Evolutionary conservation across 2,329 filamentous ascomycete species (phyloP), one percentile per base, ranked within the genome.

Genomic region (Aspergillus amoenus): DNA sequence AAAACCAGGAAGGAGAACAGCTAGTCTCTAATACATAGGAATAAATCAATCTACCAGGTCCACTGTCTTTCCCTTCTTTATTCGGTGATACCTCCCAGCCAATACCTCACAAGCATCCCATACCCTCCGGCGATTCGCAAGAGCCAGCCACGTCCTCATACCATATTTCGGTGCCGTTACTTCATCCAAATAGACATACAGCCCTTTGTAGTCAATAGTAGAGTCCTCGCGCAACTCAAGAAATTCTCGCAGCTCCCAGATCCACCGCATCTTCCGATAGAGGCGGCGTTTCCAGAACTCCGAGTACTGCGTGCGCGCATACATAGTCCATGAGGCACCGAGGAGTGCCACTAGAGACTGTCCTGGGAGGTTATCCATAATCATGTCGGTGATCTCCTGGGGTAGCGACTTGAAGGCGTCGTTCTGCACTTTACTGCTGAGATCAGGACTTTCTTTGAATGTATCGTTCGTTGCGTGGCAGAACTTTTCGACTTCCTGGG

Each of bases 81-180:
- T 11, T 11, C n/a, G 30, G 5, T 22, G 39, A 37, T 48, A 48
- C 27, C 17, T n/a, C 13, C 22, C n/a, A 13, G 22, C 27, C 24
- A 48, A 11, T 3, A 18, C 13, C 8, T 18, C 12, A 44, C 39
- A 52, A 34, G 37, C 15, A 3, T 15, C 24, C 49, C 49, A 52
- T 42, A 52, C 44, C 9, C 49, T 40, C 8, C 49, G 41, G 3
- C 49, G 49, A 44, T 52, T 52, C 30, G 49, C 24, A 32, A 52
- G 18, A 22, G 17, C 18, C 49, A 52, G 2, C 18, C 41, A 43
- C 18, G 4, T 18, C 39, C 24, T 52, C 30, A 48, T 52, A 11
- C 49, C 49, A 22, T 34, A 52, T 18, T 7, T 17, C 5, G 49
- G 39, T 5, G 22, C 24, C 21, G 40, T 43, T 13, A 27, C 45